Evolutionary conservation across 2,329 filamentous ascomycete species (phyloP).

Genomic region (Ophiostoma fasciatum): DNA sequence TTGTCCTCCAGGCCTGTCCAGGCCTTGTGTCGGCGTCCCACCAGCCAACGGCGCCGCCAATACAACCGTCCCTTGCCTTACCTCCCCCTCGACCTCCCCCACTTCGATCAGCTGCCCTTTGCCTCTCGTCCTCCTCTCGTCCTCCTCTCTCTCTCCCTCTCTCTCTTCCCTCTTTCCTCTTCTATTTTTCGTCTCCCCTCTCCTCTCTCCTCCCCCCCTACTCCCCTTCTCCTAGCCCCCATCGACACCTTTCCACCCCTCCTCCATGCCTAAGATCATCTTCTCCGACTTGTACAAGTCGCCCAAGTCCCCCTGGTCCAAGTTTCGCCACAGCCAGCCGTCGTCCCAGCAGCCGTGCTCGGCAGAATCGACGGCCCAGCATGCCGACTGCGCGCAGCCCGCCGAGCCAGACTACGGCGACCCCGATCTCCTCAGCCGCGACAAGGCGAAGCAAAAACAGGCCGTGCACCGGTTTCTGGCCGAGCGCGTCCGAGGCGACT

Average conservation of each 20-base stretch:
- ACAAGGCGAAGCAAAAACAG: conserved; percentile 48
- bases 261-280: conserved; percentile 29
- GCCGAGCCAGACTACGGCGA: conserved; percentile 30
- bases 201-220: background rate
- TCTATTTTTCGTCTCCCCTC: background rate
- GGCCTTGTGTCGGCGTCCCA: too few relatives aligned
- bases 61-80: background rate
- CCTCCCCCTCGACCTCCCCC: background rate
- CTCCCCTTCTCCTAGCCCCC: background rate
- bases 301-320: conserved; percentile 36
- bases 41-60: too few relatives aligned
- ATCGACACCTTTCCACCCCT: background rate
- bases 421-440: conserved; percentile 44
- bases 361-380: too few relatives aligned
- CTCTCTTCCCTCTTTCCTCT: background rate
- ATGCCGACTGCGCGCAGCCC: background rate
- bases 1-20: background rate
- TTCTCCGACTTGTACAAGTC: conserved; percentile 46
- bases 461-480: conserved; percentile 42
- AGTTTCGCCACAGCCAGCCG: conserved; percentile 30
- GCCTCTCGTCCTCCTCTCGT: background rate
- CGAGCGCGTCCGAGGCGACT: conserved; percentile 41
- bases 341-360: conserved; percentile 7
- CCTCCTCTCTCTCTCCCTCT: background rate
- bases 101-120: background rate